phyloP scores from a whole-genome alignment of 805 yeast species.

The Nakazawaea pomicola region DNA sequence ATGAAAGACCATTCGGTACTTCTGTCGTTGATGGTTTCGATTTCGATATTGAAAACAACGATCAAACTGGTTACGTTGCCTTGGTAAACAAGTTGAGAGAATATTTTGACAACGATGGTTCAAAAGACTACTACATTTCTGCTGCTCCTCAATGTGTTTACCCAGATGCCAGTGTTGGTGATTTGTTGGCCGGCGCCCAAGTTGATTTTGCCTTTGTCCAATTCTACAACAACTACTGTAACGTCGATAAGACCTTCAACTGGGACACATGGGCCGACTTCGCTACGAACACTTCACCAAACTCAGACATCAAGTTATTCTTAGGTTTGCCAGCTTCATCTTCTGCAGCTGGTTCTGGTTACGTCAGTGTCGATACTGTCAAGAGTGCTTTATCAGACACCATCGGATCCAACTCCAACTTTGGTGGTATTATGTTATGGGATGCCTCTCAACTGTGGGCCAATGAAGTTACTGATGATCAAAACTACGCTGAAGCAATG shows the following conservation, averaged over 20 bases:
- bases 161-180: slow-evolving; percentile 61
- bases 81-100: slow-evolving; percentile 45
- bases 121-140: slow-evolving; percentile 65
- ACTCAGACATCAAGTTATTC: slow-evolving; percentile 61
- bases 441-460: slow-evolving; percentile 63
- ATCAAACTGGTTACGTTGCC: slow-evolving; percentile 61
- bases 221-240: slow-evolving; percentile 84
- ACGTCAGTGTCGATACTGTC: slow-evolving; percentile 38
- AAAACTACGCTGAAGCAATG: slow-evolving; percentile 23
- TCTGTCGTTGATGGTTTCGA: slow-evolving; percentile 83
- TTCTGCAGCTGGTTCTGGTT: slow-evolving; percentile 55
- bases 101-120: slow-evolving; percentile 30
- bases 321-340: slow-evolving; percentile 66
- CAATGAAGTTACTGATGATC: slow-evolving; percentile 44
- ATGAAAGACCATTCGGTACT: slow-evolving; percentile 58
- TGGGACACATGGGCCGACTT: slow-evolving; percentile 67
- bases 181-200: slow-evolving; percentile 41
- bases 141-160: slow-evolving; percentile 93
- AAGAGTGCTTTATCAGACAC: slow-evolving; percentile 20
- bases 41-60: slow-evolving; percentile 61
- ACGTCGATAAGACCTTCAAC: slow-evolving; percentile 48
- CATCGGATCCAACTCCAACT: slow-evolving; percentile 26
- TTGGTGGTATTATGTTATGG: slow-evolving; percentile 83
- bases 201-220: slow-evolving; percentile 83
- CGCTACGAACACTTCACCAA: slow-evolving; percentile 57